Conservation (phyloP, 352 stramenopile species). For the Phytophthora megakarya region DNA sequence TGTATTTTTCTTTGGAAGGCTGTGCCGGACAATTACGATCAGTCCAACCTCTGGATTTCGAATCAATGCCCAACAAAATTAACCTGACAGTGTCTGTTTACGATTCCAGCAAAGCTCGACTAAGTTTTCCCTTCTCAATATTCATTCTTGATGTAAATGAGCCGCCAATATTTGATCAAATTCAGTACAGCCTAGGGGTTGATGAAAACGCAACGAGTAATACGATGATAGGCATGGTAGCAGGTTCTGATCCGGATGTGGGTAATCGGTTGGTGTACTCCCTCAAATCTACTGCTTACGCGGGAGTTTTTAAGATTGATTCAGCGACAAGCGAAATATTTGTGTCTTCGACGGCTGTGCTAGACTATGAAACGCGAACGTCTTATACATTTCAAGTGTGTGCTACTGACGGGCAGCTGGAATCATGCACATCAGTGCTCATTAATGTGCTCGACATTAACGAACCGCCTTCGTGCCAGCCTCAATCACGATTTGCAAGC, state of each 20-base stretch:
- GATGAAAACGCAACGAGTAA: slow-evolving; percentile 18
- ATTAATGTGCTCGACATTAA: slow-evolving; percentile 28
- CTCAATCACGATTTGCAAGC: slow-evolving; percentile 17
- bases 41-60: slow-evolving; percentile 45
- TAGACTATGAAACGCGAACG: slow-evolving; percentile 23
- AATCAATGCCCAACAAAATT: slow-evolving; percentile 23
- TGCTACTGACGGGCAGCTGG: slow-evolving; percentile 16
- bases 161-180: slow-evolving; percentile 22
- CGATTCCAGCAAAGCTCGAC: slow-evolving; percentile 15
- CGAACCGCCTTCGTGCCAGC: slow-evolving; percentile 23
- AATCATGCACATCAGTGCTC: slow-evolving; percentile 2
- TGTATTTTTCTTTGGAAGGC: slow-evolving; percentile 50
- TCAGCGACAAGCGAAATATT: slow-evolving; percentile 8
- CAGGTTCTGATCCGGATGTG: slow-evolving; percentile 25
- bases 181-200: slow-evolving; percentile 5
- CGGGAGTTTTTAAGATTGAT: slow-evolving; percentile 8
- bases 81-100: slow-evolving; percentile 21
- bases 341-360: not conserved
- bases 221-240: slow-evolving; percentile 7
- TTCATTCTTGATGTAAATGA: slow-evolving; percentile 29
- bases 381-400: slow-evolving; percentile 19
- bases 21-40: slow-evolving; percentile 55
- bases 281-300: not conserved
- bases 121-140: slow-evolving; percentile 15
- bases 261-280: slow-evolving; percentile 10